phyloP scores from a whole-genome alignment of 139 green algal genomes.

The Medakamo hakoo region DNA sequence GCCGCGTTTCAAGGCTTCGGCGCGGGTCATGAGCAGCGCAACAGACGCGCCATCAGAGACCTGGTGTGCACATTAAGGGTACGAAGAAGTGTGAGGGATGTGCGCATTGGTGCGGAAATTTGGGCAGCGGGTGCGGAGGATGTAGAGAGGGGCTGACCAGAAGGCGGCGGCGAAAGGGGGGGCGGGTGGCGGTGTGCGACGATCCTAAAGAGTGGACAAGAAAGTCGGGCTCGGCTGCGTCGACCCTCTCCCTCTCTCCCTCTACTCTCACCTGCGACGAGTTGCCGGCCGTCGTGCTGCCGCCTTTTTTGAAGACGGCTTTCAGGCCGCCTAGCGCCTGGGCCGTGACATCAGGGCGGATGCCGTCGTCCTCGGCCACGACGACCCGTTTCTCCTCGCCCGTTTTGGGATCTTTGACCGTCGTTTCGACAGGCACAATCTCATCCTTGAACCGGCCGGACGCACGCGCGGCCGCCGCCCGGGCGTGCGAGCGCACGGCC shows the following conservation, averaged over 20 bases:
- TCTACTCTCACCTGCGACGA: conserved; percentile 50
- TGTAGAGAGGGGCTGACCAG: no score
- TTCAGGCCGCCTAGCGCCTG: conserved; percentile 48
- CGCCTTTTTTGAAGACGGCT: conserved; percentile 85
- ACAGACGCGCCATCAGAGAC: conserved; percentile 86
- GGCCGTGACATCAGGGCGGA: conserved; percentile 51
- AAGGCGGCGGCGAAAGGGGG: no score
- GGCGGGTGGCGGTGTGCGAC: no score
- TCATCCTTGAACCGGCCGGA: conserved; percentile 79
- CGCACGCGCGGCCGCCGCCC: conserved; percentile 60
- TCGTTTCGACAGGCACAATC: conserved; percentile 90
- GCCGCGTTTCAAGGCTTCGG: conserved; percentile 57
- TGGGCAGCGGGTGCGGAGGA: no score
- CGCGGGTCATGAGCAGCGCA: conserved; percentile 81
- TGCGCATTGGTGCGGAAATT: no score
- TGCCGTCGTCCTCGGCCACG: conserved; percentile 80
- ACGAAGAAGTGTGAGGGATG: neutral
- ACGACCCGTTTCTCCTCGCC: conserved; percentile 51
- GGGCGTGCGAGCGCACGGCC: conserved; percentile 54
- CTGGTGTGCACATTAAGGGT: conserved; percentile 35
- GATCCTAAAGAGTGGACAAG: no score
- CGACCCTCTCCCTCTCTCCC: no score
- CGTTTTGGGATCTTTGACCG: conserved; percentile 65
- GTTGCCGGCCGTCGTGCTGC: conserved; percentile 88
- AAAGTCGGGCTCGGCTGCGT: no score